Conservation (phyloP, 208 protist genomes). For the Trichomonas tenax region DNA sequence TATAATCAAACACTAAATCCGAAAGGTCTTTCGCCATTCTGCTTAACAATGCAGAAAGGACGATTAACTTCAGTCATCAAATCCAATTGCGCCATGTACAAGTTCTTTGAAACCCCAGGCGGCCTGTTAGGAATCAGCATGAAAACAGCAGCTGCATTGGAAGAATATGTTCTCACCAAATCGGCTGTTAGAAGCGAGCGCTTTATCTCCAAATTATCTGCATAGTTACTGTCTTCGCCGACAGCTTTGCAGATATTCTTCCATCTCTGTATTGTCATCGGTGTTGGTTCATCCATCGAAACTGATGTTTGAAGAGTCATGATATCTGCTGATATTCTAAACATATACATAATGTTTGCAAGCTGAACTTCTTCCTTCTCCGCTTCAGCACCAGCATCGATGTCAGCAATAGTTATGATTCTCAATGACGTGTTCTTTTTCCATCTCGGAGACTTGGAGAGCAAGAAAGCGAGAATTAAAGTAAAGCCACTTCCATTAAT, state of each 20-base stretch:
- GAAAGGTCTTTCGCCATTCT: constrained; percentile 1
- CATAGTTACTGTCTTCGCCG: background rate
- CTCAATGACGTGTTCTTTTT: background rate
- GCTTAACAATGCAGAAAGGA: background rate
- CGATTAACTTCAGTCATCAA: background rate
- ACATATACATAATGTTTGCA: background rate
- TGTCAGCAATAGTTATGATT: background rate
- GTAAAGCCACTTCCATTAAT: constrained; percentile 26
- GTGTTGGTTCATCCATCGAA: too few relatives aligned
- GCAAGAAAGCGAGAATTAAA: constrained; percentile 17
- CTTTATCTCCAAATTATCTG: background rate
- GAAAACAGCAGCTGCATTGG: background rate
- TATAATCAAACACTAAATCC: background rate
- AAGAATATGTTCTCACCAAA: background rate
- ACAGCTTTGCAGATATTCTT: background rate
- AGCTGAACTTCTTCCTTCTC: background rate
- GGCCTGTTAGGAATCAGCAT: background rate
- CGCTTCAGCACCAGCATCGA: background rate
- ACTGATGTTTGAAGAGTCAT: background rate
- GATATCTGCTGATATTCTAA: background rate
- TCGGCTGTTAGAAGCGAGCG: background rate
- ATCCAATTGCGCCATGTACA: background rate
- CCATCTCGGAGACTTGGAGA: constrained; percentile 27
- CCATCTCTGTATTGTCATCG: background rate
- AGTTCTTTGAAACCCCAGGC: background rate